phyloP scores from a whole-genome alignment of 2,329 filamentous ascomycete genomes.

The Aulographum hederae region DNA sequence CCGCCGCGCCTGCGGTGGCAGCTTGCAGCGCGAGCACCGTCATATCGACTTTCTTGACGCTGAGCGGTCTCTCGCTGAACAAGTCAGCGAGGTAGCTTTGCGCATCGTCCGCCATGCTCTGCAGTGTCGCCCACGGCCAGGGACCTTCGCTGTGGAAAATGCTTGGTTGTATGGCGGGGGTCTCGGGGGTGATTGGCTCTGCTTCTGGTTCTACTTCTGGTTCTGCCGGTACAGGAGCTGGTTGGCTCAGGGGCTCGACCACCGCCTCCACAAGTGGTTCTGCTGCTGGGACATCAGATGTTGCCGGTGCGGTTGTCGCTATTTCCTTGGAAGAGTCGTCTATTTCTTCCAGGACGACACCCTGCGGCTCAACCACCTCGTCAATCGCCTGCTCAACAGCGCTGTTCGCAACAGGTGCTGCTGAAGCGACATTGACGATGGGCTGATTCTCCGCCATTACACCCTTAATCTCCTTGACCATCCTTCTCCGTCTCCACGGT shows the following conservation, averaged over 20 bases:
- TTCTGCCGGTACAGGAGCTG: neutral
- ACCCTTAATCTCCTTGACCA: slow-evolving; percentile 60
- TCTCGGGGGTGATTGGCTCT: neutral
- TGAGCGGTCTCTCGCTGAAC: slow-evolving; percentile 45
- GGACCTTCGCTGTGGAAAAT: neutral
- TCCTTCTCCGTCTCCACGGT: slow-evolving; percentile 67
- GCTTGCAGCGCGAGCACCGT: slow-evolving; percentile 53
- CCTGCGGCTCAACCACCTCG: slow-evolving; percentile 6
- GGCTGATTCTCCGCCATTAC: slow-evolving; percentile 47
- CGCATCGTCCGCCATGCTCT: no score
- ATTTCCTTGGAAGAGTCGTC: slow-evolving; percentile 3
- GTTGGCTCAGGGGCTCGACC: neutral
- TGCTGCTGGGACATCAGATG: neutral
- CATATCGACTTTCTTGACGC: slow-evolving; percentile 49
- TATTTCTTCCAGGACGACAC: slow-evolving; percentile 6
- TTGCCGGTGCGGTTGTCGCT: neutral
- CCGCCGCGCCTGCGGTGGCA: slow-evolving; percentile 43
- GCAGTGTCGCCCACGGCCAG: neutral
- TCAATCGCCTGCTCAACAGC: slow-evolving; percentile 1
- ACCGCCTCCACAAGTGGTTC: neutral
- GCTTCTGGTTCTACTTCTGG: no score
- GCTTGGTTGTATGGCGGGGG: neutral
- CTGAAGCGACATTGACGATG: slow-evolving; percentile 17
- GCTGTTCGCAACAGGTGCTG: neutral
- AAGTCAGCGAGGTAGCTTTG: slow-evolving; percentile 29